phyloP scores from a whole-genome alignment of 2,329 filamentous ascomycete genomes.

The Emmonsiellopsis sp. region DNA sequence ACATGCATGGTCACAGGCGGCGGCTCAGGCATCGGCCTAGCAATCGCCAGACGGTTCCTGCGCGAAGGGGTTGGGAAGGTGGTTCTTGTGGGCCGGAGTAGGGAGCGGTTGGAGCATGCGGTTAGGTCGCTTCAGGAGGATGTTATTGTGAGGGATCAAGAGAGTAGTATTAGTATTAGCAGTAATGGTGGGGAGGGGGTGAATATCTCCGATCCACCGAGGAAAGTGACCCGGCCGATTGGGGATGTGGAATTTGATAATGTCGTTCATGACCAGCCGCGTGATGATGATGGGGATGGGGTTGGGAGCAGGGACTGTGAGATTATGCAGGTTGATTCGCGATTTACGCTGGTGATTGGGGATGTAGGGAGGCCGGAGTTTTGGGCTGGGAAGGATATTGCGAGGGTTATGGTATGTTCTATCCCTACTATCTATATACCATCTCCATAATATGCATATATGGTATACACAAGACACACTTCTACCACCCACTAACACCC shows the following conservation, averaged over 20 bases:
- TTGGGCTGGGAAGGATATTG: slow-evolving; percentile 24
- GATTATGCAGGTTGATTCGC: not conserved
- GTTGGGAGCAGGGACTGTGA: not conserved
- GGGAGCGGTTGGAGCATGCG: slow-evolving; percentile 36
- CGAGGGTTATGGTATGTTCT: slow-evolving; percentile 28
- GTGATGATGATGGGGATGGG: not conserved
- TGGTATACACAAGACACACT: slow-evolving; percentile 6
- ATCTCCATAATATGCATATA: not conserved
- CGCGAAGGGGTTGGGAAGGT: slow-evolving; percentile 48
- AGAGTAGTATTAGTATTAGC: not conserved
- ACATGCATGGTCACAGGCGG: slow-evolving; percentile 57
- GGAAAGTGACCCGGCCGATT: not conserved
- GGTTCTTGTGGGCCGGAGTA: slow-evolving; percentile 53
- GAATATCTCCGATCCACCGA: not conserved
- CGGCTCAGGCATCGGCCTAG: slow-evolving; percentile 60
- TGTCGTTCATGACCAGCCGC: not conserved
- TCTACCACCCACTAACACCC: not conserved
- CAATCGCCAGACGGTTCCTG: slow-evolving; percentile 60
- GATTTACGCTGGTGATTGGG: slow-evolving; percentile 20
- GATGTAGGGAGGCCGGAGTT: slow-evolving; percentile 23
- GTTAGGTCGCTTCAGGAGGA: slow-evolving; percentile 17
- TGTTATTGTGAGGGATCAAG: not conserved
- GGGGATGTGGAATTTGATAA: not conserved
- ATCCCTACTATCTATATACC: slow-evolving; percentile 2
- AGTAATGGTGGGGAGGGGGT: not conserved